Percentiles rank a stretch among this genome's conserved stretches.
Evolutionary conservation across 208 protist species (phyloP).

Genomic region (Trypanosoma avium): DNA sequence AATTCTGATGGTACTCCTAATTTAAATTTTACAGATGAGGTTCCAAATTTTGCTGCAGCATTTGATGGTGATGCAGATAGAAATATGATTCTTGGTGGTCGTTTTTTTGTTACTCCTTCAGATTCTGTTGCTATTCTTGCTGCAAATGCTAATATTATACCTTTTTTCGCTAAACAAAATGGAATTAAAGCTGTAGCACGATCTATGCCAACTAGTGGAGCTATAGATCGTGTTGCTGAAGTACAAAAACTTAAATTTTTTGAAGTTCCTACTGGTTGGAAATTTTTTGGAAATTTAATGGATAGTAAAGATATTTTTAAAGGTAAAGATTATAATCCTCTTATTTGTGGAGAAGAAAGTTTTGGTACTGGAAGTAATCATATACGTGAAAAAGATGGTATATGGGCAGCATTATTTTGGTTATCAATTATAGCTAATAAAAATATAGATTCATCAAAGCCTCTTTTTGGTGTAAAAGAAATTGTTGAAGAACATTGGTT

Average conservation of each 20-base stretch:
- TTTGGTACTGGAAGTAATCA: constrained; percentile 98
- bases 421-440: constrained; percentile 92
- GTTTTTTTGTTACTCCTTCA: constrained; percentile 97
- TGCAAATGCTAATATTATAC: constrained; percentile 90
- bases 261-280: constrained; percentile 98
- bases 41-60: constrained; percentile 94
- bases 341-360: constrained; percentile 98
- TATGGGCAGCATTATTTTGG: constrained; percentile 98
- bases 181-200: constrained; percentile 91
- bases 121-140: constrained; percentile 97
- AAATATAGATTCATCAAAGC: constrained; percentile 32
- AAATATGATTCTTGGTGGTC: constrained; percentile 97
- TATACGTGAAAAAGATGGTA: constrained; percentile 98
- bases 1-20: constrained; percentile 52
- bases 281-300: constrained; percentile 99
- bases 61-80: constrained; percentile 98
- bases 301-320: constrained; percentile 81
- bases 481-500: constrained; percentile 95
- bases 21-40: constrained; percentile 19
- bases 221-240: constrained; percentile 90
- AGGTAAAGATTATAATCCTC: constrained; percentile 66
- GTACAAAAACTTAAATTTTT: constrained; percentile 71
- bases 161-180: constrained; percentile 83
- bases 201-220: constrained; percentile 96
- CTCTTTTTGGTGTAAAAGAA: constrained; percentile 83